These are phyloP conservation scores for Crucihimalaya himalaica DNA, from an alignment of 345 rosid genomes.

Conservation along the genomic window DNA sequence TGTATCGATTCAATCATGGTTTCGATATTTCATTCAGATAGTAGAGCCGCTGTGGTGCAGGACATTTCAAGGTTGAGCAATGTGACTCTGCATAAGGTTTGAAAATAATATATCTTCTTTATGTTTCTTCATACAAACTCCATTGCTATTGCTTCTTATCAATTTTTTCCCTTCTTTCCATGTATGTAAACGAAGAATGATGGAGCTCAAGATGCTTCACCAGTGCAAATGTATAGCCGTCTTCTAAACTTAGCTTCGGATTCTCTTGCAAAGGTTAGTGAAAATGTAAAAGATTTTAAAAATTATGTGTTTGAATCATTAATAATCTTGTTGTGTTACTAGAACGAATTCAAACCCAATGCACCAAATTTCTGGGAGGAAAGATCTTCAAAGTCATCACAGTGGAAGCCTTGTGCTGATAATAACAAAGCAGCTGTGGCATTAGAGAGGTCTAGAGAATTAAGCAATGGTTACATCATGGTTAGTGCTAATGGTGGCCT, in stretches of 20 bases:
- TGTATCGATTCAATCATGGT: slow-evolving; percentile 69
- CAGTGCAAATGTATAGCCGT: slow-evolving; percentile 68
- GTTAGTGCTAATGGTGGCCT: slow-evolving; percentile 96
- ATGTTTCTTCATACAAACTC: neutral
- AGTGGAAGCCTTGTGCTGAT: slow-evolving; percentile 87
- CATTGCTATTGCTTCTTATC: slow-evolving; percentile 11
- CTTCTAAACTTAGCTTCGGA: slow-evolving; percentile 69
- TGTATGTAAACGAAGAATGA: slow-evolving; percentile 41
- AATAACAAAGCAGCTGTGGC: slow-evolving; percentile 32
- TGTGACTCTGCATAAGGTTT: slow-evolving; percentile 52
- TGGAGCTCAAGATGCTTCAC: slow-evolving; percentile 41
- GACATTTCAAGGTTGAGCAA: slow-evolving; percentile 45
- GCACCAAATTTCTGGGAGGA: slow-evolving; percentile 56
- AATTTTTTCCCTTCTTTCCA: neutral
- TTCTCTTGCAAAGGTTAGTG: slow-evolving; percentile 71
- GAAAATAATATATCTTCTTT: neutral
- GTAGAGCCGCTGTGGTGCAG: slow-evolving; percentile 28
- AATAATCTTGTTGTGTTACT: slow-evolving; percentile 34
- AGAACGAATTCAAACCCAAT: slow-evolving; percentile 59
- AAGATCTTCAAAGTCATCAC: slow-evolving; percentile 51
- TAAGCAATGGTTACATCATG: slow-evolving; percentile 65
- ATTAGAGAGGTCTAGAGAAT: slow-evolving; percentile 45
- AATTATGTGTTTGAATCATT: neutral
- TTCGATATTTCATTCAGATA: slow-evolving; percentile 56
- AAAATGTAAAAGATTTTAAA: neutral